Base-by-base conservation (phyloP, 2,329 filamentous ascomycete genomes). In the Emmonsia crescens region DNA sequence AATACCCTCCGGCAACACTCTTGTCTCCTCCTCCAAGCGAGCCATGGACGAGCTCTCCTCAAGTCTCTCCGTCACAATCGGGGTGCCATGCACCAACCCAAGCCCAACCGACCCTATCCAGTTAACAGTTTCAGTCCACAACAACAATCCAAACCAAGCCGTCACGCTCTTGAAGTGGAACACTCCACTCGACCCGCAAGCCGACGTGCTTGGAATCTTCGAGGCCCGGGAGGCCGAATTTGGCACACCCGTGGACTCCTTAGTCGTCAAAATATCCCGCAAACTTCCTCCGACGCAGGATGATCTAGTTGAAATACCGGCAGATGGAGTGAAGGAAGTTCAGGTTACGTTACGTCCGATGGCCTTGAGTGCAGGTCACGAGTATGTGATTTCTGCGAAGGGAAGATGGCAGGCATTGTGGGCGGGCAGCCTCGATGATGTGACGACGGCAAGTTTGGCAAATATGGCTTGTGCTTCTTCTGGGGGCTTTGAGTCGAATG, bases 361-460 rank as follows among this genome's bases (percentile, higher is more conserved):
- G 33, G 61, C 70, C 3, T 62, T 76, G 29, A 61, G 66, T 14
- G 64, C 65, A 10, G 74, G 71, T 0, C 70, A 69, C 40, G 67
- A 69, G 48, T 77, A 76, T 63, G 63, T 66, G 1, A 67, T 74
- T 6, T 65, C 66, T 33, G 72, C 71, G 0, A 68, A 68, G 21
- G 75, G 75, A 1, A 66, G 64, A 38, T 76, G 74, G 75, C 72
- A 74, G 65, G 68, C 69, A 4, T 60, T 75, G 6, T 76, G 74
- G 74, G 63, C 68, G 12, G 62, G 62, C 12, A 52, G 63, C 10
- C 49, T 66, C 52, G 57, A 65, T 0, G 66, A 70, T 29, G 67
- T 73, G 27, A 68, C 68, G 24, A 49, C 46, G 46, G 61, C 64
- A n/a, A 65, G 71, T 48, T 59, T 71, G 19, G 55, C 64, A n/a